A percentile compares a stretch with the other conserved stretches of the same genome.
These are phyloP conservation scores for Zangia roseola DNA, from an alignment of 768 basidiomycete genomes.

Conservation along the genomic window DNA sequence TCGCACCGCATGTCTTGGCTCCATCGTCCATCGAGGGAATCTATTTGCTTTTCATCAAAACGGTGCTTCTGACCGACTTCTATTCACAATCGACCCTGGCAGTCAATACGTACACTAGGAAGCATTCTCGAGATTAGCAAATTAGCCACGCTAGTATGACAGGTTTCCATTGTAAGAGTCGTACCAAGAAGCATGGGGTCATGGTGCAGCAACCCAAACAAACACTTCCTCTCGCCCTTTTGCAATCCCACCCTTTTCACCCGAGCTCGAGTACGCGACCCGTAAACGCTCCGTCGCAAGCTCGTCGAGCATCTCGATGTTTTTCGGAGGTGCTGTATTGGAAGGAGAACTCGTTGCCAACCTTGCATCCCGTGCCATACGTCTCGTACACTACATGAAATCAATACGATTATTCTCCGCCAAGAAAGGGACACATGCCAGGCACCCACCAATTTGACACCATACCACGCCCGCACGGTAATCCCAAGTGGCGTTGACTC, in stretches of 20 bases:
- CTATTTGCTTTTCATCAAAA: background rate
- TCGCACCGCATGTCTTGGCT: background rate
- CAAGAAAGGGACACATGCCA: background rate
- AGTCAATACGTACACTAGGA: background rate
- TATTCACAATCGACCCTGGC: background rate
- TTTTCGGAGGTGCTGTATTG: constrained; percentile 53
- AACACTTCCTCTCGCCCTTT: constrained; percentile 44
- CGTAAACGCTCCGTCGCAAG: constrained; percentile 71
- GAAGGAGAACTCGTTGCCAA: constrained; percentile 49
- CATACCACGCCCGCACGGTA: constrained; percentile 76
- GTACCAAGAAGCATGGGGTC: background rate
- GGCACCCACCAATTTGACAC: constrained; percentile 69
- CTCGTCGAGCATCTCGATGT: constrained; percentile 59
- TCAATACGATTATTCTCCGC: constrained; percentile 6
- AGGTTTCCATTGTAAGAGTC: background rate
- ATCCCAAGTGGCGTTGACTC: constrained; percentile 53
- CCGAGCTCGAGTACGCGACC: constrained; percentile 55
- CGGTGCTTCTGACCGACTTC: background rate
- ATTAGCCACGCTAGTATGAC: background rate
- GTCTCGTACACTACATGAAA: constrained; percentile 53
- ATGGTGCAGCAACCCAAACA: constrained; percentile 39
- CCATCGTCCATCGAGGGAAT: background rate
- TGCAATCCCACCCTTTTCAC: constrained; percentile 35
- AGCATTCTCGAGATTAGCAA: constrained; percentile 2
- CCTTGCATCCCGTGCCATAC: constrained; percentile 44